Base-by-base conservation (phyloP, 176 grass and related monocot genomes). In the barley (Hordeum vulgare) region DNA sequence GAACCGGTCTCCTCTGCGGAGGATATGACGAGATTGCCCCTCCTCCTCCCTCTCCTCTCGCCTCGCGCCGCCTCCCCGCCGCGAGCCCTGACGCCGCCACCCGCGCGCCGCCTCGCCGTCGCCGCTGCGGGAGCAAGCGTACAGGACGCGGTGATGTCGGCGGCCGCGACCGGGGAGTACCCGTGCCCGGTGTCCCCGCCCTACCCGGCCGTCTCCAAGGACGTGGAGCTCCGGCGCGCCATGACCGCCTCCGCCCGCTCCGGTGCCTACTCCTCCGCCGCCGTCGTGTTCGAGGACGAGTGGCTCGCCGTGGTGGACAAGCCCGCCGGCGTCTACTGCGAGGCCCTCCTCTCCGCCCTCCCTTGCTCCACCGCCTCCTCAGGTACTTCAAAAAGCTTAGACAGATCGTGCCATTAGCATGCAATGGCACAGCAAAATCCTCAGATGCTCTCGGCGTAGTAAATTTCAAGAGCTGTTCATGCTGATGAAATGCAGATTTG, bases 261-360 rank as follows among this genome's bases (percentile, higher is more conserved):
- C 54, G 72, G 81, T 3, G 11, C 20, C 34, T 86, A 63, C 77
- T 44, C 81, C 7, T 47, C 85, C 29, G 79, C 84, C 11, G 74
- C 67, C 54, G 61, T 95, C 4, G 58, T 98, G 15, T 94, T 90
- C 80, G 96, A 98, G 85, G 96, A 95, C 72, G 84, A 98, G 51
- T 95, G 93, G 91, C 61, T 98, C 44, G 60, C 65, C n/a, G 87
- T 95, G 6, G 87, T 89, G n/a, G 78, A 95, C 68, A 98, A 98
- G 87, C 91, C 96, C 4, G 67, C 89, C n/a, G 93, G 93, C 8
- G 82, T 98, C 31, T 98, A 98, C 70, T 98, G 89, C 80, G 96
- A 98, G 15, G 57, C 91, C 77, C 51, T 98, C 82, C 93, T 98
- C 64, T 83, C 87, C 73, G 81, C 84, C 26, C 40, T 93, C 21